phyloP scores from a whole-genome alignment of 106 monocot species.

The Xerophyta viscosa region DNA sequence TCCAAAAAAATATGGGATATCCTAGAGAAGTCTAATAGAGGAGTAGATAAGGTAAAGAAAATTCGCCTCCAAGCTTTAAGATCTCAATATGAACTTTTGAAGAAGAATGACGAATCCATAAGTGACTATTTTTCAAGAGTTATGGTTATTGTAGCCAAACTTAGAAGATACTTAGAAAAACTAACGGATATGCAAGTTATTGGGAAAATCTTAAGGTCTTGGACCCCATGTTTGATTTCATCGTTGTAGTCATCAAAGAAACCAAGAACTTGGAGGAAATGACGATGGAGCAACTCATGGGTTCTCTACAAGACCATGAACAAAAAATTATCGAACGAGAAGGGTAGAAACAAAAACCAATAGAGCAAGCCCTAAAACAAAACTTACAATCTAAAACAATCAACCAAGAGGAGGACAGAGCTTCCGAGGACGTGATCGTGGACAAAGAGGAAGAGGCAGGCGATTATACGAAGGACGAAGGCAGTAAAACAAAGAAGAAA shows the following conservation, averaged over 20 bases:
- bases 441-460: constrained; percentile 4
- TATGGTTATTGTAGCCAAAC: constrained; percentile 9
- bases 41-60: too few species aligned
- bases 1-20: too few species aligned
- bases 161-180: constrained; percentile 9
- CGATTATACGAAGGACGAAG: background rate
- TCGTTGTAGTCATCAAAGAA: constrained; percentile 19
- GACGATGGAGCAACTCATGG: constrained; percentile 16
- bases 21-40: too few species aligned
- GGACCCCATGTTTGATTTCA: constrained; percentile 13
- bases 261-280: constrained; percentile 16
- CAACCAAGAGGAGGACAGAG: too few species aligned
- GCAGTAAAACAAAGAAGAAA: background rate
- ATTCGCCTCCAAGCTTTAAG: too few species aligned
- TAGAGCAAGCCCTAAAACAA: background rate
- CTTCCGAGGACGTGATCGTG: too few species aligned
- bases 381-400: too few species aligned
- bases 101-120: too few species aligned
- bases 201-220: constrained; percentile 16
- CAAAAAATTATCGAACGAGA: constrained; percentile 13
- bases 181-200: constrained; percentile 10
- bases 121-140: constrained; percentile 8
- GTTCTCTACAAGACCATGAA: constrained; percentile 19
- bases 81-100: too few species aligned
- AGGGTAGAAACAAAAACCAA: background rate